These are phyloP conservation scores for Pyronema omphalodes DNA, from an alignment of 495 filamentous ascomycete species.

Conservation along the genomic window DNA sequence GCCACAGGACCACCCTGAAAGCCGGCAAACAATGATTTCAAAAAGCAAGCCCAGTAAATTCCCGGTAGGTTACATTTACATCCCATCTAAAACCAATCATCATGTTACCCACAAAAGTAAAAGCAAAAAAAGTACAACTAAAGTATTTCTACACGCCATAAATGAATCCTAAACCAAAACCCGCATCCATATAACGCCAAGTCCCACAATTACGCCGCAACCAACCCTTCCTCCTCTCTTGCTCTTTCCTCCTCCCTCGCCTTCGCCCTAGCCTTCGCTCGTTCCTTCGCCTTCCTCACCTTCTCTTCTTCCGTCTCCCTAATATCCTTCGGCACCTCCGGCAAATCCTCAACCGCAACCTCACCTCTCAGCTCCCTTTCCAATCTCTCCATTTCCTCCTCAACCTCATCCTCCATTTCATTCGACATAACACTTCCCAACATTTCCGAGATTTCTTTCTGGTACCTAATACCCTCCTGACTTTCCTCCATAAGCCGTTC, in stretches of 20 bases:
- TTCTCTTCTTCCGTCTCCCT: background rate
- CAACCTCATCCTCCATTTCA: conserved; percentile 93
- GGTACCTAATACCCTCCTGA: conserved; percentile 73
- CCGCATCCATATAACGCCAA: too few species aligned
- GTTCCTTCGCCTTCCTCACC: background rate
- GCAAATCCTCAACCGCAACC: conserved; percentile 27
- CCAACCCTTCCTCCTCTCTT: background rate
- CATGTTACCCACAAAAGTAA: too few species aligned
- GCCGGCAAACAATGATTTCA: too few species aligned
- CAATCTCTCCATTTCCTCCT: conserved; percentile 74
- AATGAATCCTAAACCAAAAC: too few species aligned
- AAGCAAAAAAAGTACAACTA: too few species aligned
- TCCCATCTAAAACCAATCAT: too few species aligned
- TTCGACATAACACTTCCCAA: conserved; percentile 68
- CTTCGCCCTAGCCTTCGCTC: background rate
- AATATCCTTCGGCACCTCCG: conserved; percentile 35
- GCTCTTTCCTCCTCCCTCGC: background rate
- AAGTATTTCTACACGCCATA: too few species aligned
- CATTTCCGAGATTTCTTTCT: conserved; percentile 80
- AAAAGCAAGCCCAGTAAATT: too few species aligned
- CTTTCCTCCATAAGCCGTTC: conserved; percentile 87
- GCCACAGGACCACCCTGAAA: too few species aligned
- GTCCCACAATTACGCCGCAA: too few species aligned
- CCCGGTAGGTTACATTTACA: too few species aligned
- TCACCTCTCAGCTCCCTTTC: conserved; percentile 41